Base-by-base conservation (phyloP, 768 basidiomycete species). In the Lentinula sp. region DNA sequence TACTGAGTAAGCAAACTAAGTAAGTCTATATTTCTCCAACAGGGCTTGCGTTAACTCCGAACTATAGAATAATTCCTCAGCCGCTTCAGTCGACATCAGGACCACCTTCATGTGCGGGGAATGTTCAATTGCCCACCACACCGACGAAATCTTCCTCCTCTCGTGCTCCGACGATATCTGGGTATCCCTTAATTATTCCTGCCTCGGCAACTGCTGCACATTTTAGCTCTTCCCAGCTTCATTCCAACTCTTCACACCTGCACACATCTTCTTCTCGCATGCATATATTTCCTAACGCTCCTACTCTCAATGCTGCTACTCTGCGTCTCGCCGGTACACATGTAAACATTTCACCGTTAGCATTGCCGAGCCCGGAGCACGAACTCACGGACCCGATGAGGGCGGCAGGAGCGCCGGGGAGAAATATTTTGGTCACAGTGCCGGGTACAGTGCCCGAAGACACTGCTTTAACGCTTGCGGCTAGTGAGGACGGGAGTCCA, bases 381-480 rank as follows among this genome's bases (percentile, higher is more conserved):
- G 95, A 97, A 69, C 81, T 96, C 28, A 88, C 88, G 9, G 95
- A 97, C 72, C 95, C 95, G 0, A 87, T 97, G 85, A 85, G 90
- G 41, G 85, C 18, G 39, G 57, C 36, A 33, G 57, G 57, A 49
- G 35, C n/a, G 7, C 10, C 36, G 32, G 57, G 45, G 7, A 50
- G 45, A 28, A 36, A 85, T 37, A 81, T 88, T 20, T 86, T 81
- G 8, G 79, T 88, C 28, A 76, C 84, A 8, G 81, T 90, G 48
- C 88, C 90, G 1, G 83, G 87, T 23, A 80, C 83, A 9, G 84
- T 86, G 69, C 77, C 78, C 57, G 63, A 69, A 61, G 68, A 43
- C 32, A 10, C 13, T 1, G 51, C 41, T 32, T 39, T 33, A 10
- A 18, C 36, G 4, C 18, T 45, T 6, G 50, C 13, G 5, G 10